Evolutionary conservation across 2,329 filamentous ascomycete species (phyloP), one percentile per base, ranked within the genome.

Genomic region (Botryotinia narcissicola): DNA sequence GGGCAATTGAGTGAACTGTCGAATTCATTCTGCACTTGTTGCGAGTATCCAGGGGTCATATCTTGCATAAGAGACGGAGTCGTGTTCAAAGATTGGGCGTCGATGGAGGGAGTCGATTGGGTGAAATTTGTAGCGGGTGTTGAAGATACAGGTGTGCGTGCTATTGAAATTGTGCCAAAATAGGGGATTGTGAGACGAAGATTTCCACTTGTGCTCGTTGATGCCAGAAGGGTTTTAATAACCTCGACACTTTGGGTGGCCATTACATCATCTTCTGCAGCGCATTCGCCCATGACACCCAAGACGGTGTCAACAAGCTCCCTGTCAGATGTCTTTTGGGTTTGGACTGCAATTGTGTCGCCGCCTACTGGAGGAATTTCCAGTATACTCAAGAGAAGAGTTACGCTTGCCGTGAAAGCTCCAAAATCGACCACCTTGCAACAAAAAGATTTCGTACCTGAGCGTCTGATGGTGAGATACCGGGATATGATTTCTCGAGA

Each of bases 121-220:
- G 51, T 46, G 20, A 57, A 44, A n/a, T 37, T 44, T 8, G 37
- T 10, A 37, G 66, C 40, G 54, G 60, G 32, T 9, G 42, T 61
- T 59, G 59, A 37, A 22, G 70, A 44, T 29, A 35, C 25, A 57
- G 71, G 29, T 37, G 67, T 66, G 40, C 67, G 76, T 22, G 76
- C 74, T 25, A 80, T 80, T 48, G 68, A 78, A 44, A 81, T 78
- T 4, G 79, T 80, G 12, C 80, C 80, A 54, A 80, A 80, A 67
- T 80, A 80, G 8, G 79, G 80, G 6, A 81, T 80, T 29, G 78
- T 79, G 46, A 81, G 78, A 42, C 78, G 78, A 9, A 80, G 70
- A 70, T 79, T 80, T 14, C 75, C 71, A 29, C 72, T 66, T 3
- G 68, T 71, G 18, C 75, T 75, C 9, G 74, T 74, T 25, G 73